A percentile compares a stretch with the other conserved stretches of the same genome.
Evolutionary conservation across 129 eudicot genomes (phyloP).

Genomic region (Tagetes patula): DNA sequence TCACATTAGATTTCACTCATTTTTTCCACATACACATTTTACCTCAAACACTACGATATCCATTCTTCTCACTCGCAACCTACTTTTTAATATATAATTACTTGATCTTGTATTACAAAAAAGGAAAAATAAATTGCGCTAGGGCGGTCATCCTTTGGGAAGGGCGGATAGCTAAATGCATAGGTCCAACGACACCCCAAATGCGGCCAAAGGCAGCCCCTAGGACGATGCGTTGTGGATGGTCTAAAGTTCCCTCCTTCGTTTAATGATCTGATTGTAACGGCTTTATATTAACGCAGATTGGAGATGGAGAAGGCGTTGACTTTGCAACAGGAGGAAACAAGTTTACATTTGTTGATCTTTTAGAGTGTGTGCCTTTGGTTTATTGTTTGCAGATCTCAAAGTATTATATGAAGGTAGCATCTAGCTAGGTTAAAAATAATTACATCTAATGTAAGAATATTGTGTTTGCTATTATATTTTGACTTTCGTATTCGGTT

Average conservation of each 20-base stretch:
- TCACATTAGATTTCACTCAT: too few relatives aligned
- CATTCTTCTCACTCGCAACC: too few relatives aligned
- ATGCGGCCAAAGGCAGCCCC: too few relatives aligned
- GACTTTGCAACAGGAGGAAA: neutral
- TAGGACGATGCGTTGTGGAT: too few relatives aligned
- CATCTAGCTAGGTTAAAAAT: neutral
- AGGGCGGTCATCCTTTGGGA: too few relatives aligned
- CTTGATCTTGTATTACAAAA: too few relatives aligned
- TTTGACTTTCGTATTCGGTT: neutral
- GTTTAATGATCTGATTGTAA: neutral
- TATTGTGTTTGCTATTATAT: neutral
- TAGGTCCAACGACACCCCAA: too few relatives aligned
- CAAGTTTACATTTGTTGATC: slow-evolving; percentile 9
- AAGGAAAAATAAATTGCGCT: too few relatives aligned
- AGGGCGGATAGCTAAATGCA: too few relatives aligned
- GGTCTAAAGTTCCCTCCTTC: neutral
- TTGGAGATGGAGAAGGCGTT: neutral
- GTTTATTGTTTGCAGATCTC: neutral
- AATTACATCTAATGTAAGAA: neutral
- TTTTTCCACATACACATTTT: too few relatives aligned
- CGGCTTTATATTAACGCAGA: neutral
- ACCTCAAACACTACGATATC: too few relatives aligned
- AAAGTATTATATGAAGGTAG: neutral
- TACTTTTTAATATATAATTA: too few relatives aligned
- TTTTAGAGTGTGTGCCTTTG: slow-evolving; percentile 3